A percentile compares a stretch with the other conserved stretches of the same genome.
These are phyloP conservation scores for Cordyceps cateniannulata DNA, from an alignment of 2,329 filamentous ascomycete species.

Conservation along the genomic window DNA sequence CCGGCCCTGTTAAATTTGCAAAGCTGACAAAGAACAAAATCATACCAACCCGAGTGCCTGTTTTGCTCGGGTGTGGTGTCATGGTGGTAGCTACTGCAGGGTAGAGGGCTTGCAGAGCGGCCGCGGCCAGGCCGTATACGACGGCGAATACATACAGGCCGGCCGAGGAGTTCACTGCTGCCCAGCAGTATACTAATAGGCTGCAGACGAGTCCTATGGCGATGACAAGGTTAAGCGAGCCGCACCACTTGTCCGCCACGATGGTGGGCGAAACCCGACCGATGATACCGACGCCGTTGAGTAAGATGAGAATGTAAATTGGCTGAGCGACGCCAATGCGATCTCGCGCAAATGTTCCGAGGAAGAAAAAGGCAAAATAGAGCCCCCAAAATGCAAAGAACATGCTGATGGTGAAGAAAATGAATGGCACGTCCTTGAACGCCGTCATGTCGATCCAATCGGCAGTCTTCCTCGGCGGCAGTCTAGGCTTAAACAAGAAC, in stretches of 20 bases:
- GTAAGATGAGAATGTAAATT: slow-evolving; percentile 22
- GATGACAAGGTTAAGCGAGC: slow-evolving; percentile 45
- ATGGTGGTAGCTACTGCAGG: slow-evolving; percentile 41
- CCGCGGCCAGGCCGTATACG: slow-evolving; percentile 45
- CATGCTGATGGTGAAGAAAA: slow-evolving; percentile 27
- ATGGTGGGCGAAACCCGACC: slow-evolving; percentile 42
- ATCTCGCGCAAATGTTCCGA: slow-evolving; percentile 42
- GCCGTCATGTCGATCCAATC: slow-evolving; percentile 37
- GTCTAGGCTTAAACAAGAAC: slow-evolving; percentile 31
- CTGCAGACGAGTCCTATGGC: slow-evolving; percentile 23
- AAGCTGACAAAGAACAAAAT: slow-evolving; percentile 26
- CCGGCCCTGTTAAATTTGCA: slow-evolving; percentile 22
- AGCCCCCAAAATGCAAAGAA: slow-evolving; percentile 30
- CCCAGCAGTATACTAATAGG: slow-evolving; percentile 25
- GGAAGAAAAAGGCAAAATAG: slow-evolving; percentile 40
- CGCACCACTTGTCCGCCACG: slow-evolving; percentile 41
- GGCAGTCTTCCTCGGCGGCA: slow-evolving; percentile 33
- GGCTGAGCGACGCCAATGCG: slow-evolving; percentile 16
- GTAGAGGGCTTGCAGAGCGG: slow-evolving; percentile 44
- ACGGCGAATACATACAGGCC: slow-evolving; percentile 24
- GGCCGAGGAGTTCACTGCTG: slow-evolving; percentile 17
- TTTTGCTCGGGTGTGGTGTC: slow-evolving; percentile 24
- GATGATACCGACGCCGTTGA: slow-evolving; percentile 47
- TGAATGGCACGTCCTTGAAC: slow-evolving; percentile 33
- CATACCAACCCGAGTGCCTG: slow-evolving; percentile 31